Evolutionary conservation across 768 basidiomycete species (phyloP).

Genomic region (Tephrocybe rancida): DNA sequence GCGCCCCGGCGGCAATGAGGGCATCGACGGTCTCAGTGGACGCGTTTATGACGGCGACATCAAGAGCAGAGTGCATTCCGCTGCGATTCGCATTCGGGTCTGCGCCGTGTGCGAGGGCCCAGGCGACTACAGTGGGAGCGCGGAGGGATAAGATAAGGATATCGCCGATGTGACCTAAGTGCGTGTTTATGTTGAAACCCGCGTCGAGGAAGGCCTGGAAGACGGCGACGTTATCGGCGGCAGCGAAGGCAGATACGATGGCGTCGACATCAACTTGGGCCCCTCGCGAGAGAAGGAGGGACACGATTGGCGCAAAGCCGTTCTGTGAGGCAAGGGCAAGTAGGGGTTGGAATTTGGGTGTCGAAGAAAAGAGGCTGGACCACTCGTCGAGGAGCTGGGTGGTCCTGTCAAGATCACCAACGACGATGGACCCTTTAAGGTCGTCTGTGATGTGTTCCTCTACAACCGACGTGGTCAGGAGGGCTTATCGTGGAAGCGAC

Average conservation of each 20-base stretch:
- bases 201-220: constrained; percentile 14
- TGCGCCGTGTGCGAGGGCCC: constrained; percentile 11
- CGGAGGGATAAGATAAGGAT: constrained; percentile 13
- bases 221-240: background rate
- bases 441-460: constrained; percentile 7
- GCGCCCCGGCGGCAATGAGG: constrained; percentile 10
- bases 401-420: background rate
- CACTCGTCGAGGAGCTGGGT: constrained; percentile 7
- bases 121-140: background rate
- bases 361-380: background rate
- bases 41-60: constrained; percentile 12
- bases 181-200: constrained; percentile 13
- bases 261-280: constrained; percentile 3
- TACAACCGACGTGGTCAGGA: background rate
- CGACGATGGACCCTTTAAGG: background rate
- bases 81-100: constrained; percentile 8
- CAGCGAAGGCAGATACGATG: constrained; percentile 7
- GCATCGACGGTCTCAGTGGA: background rate
- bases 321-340: constrained; percentile 2
- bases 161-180: constrained; percentile 14
- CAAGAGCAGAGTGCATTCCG: constrained; percentile 11
- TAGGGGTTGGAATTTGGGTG: background rate
- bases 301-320: constrained; percentile 7
- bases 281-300: constrained; percentile 10
- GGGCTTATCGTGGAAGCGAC: too few species aligned